Evolutionary conservation across 2,329 filamentous ascomycete species (phyloP).

Genomic region (Verticillium alfalfae): DNA sequence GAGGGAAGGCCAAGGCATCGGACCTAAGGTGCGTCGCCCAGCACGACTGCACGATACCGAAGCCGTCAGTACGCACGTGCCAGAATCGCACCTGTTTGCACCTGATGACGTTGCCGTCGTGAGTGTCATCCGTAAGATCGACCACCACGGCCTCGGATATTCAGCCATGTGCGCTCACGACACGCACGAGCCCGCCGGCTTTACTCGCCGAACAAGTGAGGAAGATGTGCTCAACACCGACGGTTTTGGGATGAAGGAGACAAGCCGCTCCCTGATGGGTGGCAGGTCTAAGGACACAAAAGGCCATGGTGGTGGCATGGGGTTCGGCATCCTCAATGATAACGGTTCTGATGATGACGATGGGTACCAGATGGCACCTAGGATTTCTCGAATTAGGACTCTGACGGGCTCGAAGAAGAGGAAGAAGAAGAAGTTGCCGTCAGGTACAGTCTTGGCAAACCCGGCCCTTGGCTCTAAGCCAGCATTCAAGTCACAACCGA

Average conservation of each 20-base stretch:
- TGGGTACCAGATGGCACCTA: slow-evolving; percentile 85
- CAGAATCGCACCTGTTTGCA: slow-evolving; percentile 69
- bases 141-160: slow-evolving; percentile 65
- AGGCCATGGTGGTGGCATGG: slow-evolving; percentile 61
- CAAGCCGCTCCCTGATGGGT: background rate
- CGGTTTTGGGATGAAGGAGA: background rate
- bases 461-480: slow-evolving; percentile 62
- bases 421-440: slow-evolving; percentile 54
- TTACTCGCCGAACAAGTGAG: background rate
- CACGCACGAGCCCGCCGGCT: background rate
- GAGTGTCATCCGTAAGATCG: slow-evolving; percentile 56
- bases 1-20: slow-evolving; percentile 89
- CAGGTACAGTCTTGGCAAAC: slow-evolving; percentile 49
- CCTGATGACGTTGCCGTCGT: slow-evolving; percentile 74
- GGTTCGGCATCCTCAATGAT: slow-evolving; percentile 85
- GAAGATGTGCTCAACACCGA: background rate
- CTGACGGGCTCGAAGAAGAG: slow-evolving; percentile 81
- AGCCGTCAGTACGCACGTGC: slow-evolving; percentile 26
- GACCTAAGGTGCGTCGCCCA: slow-evolving; percentile 73
- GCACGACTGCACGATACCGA: slow-evolving; percentile 56
- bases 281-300: slow-evolving; percentile 40
- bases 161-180: background rate
- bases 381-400: slow-evolving; percentile 78
- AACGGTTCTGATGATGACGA: slow-evolving; percentile 94
- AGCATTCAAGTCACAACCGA: slow-evolving; percentile 64